Base-by-base conservation (phyloP, 768 basidiomycete genomes). In the Russula virescens region DNA sequence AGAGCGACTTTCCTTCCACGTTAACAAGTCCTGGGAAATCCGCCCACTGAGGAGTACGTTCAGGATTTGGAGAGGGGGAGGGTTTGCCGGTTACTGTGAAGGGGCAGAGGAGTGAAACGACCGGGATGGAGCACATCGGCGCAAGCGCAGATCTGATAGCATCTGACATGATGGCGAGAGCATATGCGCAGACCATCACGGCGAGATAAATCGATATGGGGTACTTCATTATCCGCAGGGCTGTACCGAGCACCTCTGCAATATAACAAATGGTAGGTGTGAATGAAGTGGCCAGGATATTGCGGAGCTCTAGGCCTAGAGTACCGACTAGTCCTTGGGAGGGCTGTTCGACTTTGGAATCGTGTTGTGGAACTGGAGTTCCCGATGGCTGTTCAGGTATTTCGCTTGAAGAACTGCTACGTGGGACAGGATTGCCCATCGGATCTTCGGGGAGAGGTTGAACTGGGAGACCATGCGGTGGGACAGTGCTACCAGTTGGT, bases 61-160 rank as follows among this genome's bases (percentile, higher is more conserved):
- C 14, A 11, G 45, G 45, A 61, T 28, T 26, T 51, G 43, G 31
- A 42, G 9, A 38, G 31, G 1, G 62, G 61, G 28, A 21, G 67
- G 66, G 19, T 60, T 46, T 59, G 54, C 59, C 63, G 34, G 49
- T n/a, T 58, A 28, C 34, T 53, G 63, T 13, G 65, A 63, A 2
- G 58, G 68, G 23, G 55, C 63, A 48, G 62, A 68, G 68, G 86
- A 89, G 76, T 9, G 82, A 83, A 35, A 89, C 70, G 18, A 81
- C 78, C 2, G 89, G 89, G 16, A 90, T 45, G 51, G 78, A 72
- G 72, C 89, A 91, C 1, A 89, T 52, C 0, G 89, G 88, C 2
- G 77, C 69, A 59, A 87, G 75, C 0, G 79, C 78, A 4, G 73
- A 69, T n/a, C 76, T 76, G 58, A 90, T 55, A 0, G 77, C 77